These are phyloP conservation scores for Neofusicoccum sp. DNA, from an alignment of 2,329 filamentous ascomycete genomes.

Conservation along the genomic window DNA sequence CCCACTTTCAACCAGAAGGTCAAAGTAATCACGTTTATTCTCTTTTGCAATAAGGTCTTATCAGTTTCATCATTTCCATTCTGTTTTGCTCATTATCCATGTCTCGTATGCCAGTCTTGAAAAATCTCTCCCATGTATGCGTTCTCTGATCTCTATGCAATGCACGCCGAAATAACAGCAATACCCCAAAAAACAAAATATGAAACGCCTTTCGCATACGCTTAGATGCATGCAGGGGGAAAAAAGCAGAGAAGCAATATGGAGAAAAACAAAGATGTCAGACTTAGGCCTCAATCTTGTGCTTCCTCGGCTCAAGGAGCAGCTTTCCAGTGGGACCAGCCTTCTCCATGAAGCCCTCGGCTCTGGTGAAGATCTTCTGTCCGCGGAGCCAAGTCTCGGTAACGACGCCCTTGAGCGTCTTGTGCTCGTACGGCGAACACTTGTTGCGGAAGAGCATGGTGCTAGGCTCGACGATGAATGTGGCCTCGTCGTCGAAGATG, in stretches of 20 bases:
- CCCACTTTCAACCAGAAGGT: too few relatives aligned
- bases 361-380: slow-evolving; percentile 70
- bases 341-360: slow-evolving; percentile 65
- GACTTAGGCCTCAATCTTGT: not conserved
- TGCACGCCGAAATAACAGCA: not conserved
- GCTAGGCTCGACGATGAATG: slow-evolving; percentile 68
- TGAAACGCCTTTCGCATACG: not conserved
- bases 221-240: not conserved
- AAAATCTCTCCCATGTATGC: not conserved
- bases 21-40: too few relatives aligned
- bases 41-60: too few relatives aligned
- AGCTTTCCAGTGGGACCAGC: slow-evolving; percentile 51
- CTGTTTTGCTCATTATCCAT: not conserved
- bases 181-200: not conserved
- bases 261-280: not conserved
- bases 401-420: slow-evolving; percentile 75
- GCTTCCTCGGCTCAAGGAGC: slow-evolving; percentile 52
- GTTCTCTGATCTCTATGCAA: not conserved
- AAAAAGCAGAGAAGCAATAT: not conserved
- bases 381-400: slow-evolving; percentile 85
- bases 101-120: not conserved
- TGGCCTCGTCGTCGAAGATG: slow-evolving; percentile 83
- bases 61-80: not conserved
- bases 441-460: slow-evolving; percentile 96
- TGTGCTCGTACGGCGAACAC: slow-evolving; percentile 87